phyloP scores from a whole-genome alignment of 2,329 filamentous ascomycete species.

The Paracoccidioides lutzii region DNA sequence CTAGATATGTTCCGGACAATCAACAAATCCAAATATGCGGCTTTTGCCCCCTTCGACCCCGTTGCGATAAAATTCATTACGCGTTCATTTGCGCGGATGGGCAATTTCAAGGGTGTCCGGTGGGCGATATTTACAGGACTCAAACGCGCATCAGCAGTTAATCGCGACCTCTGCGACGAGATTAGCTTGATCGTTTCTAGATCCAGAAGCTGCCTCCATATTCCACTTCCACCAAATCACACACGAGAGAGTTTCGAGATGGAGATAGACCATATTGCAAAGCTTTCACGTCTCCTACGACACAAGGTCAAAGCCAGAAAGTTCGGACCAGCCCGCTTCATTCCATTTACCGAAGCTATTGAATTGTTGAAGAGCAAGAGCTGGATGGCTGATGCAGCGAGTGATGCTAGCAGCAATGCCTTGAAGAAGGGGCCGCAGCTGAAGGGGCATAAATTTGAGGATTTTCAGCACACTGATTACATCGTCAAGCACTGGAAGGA shows the following conservation, averaged over 20 bases:
- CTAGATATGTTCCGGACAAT: conserved; percentile 23
- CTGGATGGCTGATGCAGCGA: background rate
- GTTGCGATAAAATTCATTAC: conserved; percentile 27
- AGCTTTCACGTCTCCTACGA: background rate
- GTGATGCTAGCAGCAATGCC: background rate
- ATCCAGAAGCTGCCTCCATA: conserved; percentile 4
- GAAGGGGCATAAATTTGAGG: background rate
- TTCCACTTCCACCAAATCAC: background rate
- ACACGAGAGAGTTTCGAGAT: background rate
- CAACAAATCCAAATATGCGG: conserved; percentile 27
- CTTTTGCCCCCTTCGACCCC: conserved; percentile 22
- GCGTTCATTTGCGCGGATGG: conserved; percentile 20
- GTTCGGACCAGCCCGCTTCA: background rate
- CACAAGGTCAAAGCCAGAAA: background rate
- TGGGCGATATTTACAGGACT: conserved; percentile 30
- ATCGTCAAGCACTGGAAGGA: conserved; percentile 14
- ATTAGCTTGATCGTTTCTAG: conserved; percentile 17
- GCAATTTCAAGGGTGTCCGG: conserved; percentile 25
- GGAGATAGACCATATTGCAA: background rate
- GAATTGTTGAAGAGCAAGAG: background rate
- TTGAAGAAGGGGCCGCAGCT: background rate
- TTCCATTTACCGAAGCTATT: background rate
- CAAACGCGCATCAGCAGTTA: conserved; percentile 20
- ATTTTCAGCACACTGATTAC: conserved; percentile 4
- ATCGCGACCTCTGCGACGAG: conserved; percentile 23